Percentiles rank a stretch among this genome's conserved stretches.
phyloP scores from a whole-genome alignment of 768 basidiomycete species.

The Tylopilus subfusipes region DNA sequence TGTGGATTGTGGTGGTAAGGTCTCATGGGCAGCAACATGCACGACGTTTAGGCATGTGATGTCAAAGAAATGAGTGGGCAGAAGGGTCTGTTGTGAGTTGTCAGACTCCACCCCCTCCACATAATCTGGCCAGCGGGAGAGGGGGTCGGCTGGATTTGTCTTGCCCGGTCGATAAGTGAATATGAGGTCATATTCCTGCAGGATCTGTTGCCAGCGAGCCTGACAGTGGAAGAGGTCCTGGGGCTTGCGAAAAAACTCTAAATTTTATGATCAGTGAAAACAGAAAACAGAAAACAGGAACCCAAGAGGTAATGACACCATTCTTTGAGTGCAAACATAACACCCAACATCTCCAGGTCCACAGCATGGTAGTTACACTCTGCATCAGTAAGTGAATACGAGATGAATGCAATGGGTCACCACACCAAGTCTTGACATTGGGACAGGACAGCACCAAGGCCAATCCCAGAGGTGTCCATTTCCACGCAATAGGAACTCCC shows the following conservation, averaged over 20 bases:
- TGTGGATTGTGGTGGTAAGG: no score
- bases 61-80: no score
- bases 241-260: background rate
- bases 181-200: no score
- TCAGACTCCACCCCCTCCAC: no score
- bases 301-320: background rate
- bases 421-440: background rate
- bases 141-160: no score
- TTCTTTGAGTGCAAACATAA: background rate
- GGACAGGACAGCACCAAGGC: background rate
- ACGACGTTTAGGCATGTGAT: no score
- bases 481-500: background rate
- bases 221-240: background rate
- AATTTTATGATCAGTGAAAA: background rate
- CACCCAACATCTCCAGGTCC: background rate
- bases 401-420: background rate
- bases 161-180: background rate
- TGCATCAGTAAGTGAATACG: background rate
- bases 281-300: background rate
- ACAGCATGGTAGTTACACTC: background rate
- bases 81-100: no score
- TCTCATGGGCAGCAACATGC: no score
- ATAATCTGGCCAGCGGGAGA: no score
- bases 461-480: background rate
- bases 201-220: no score